Conservation (phyloP, 1,284 basidiomycete genomes). For the Blastosporella zonata region DNA sequence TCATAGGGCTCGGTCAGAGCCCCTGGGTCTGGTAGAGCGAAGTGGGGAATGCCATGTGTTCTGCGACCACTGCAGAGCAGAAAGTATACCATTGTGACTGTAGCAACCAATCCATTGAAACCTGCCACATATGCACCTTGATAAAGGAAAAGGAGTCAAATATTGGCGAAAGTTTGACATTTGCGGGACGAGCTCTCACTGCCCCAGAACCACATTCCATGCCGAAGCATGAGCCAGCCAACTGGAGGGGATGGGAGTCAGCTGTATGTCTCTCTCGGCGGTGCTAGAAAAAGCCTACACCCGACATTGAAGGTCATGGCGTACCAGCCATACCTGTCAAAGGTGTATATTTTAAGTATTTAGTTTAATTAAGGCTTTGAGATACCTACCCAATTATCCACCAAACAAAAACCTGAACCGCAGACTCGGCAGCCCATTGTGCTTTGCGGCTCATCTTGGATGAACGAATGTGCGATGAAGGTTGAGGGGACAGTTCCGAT, state of each 20-base stretch:
- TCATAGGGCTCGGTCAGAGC: conserved; percentile 40
- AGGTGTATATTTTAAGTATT: neutral
- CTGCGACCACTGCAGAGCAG: conserved; percentile 33
- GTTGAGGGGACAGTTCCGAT: too few relatives aligned
- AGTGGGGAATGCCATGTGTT: conserved; percentile 31
- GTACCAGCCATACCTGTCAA: conserved; percentile 34
- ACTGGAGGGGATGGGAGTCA: conserved; percentile 23
- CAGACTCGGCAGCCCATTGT: conserved; percentile 15
- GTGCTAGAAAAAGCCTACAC: conserved; percentile 24
- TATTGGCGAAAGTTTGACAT: neutral
- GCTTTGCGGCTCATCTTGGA: conserved; percentile 7
- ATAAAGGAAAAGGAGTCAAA: neutral
- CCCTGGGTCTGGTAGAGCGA: conserved; percentile 29
- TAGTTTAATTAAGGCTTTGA: neutral
- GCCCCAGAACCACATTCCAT: conserved; percentile 27
- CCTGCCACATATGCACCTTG: conserved; percentile 33
- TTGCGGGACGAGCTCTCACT: conserved; percentile 24
- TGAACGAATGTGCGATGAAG: neutral
- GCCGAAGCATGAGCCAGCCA: conserved; percentile 36
- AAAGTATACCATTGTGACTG: conserved; percentile 33
- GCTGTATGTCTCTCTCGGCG: neutral
- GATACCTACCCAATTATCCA: conserved; percentile 26
- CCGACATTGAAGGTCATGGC: conserved; percentile 37
- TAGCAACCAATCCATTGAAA: conserved; percentile 28
- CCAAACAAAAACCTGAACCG: conserved; percentile 26